Conservation (phyloP, 2,329 filamentous ascomycete genomes). For the Pseudogymnoascus sp. region DNA sequence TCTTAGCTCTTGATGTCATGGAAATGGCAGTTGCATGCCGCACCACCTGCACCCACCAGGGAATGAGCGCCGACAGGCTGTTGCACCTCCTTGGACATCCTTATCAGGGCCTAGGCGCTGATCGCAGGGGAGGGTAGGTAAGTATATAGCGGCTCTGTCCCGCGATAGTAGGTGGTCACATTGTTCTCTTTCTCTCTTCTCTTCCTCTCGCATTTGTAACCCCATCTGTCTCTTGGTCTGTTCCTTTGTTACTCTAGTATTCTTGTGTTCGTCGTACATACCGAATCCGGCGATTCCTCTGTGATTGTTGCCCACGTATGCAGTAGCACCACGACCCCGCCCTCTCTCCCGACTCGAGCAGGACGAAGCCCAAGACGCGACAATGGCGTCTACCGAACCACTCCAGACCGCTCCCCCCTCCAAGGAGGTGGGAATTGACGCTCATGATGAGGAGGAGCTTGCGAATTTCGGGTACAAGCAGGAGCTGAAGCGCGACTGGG, state of each 20-base stretch:
- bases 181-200: background rate
- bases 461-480: slow-evolving; percentile 53
- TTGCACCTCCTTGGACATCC: background rate
- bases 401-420: background rate
- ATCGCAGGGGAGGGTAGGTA: background rate
- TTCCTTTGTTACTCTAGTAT: background rate
- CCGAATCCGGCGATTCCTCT: background rate
- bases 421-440: background rate
- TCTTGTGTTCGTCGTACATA: background rate
- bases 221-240: background rate
- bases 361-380: background rate
- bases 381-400: background rate
- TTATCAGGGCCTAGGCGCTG: background rate
- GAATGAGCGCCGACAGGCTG: background rate
- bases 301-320: background rate
- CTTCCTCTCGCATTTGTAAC: background rate
- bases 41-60: background rate
- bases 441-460: slow-evolving; percentile 41
- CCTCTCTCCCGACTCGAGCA: background rate
- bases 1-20: background rate
- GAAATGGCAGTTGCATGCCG: background rate
- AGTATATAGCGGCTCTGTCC: background rate
- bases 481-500: slow-evolving; percentile 50
- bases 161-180: background rate
- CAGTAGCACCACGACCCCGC: background rate